Conservation (phyloP, 345 rosid species). For the Camelina sativa region DNA sequence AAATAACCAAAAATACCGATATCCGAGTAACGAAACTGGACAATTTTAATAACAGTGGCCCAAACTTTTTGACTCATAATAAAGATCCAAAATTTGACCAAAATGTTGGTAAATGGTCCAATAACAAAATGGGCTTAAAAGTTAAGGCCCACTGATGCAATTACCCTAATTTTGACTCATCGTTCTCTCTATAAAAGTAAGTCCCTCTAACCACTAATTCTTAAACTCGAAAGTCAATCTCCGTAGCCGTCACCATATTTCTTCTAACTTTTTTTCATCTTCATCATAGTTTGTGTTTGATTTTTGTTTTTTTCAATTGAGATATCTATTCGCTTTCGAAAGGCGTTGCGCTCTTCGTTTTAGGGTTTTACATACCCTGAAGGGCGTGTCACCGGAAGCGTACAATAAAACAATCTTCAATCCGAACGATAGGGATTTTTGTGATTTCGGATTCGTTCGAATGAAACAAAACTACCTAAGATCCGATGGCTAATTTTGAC, state of each 20-base stretch:
- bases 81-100: neutral
- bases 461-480: neutral
- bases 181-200: neutral
- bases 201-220: neutral
- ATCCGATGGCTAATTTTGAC: neutral
- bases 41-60: neutral
- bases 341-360: conserved; percentile 47
- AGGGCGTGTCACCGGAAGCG: conserved; percentile 50
- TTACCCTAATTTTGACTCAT: neutral
- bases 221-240: neutral
- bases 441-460: conserved; percentile 34
- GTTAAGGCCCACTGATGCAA: neutral
- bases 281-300: neutral
- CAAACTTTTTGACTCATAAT: neutral
- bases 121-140: neutral
- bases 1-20: too few relatives aligned
- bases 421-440: conserved; percentile 22
- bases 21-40: neutral
- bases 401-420: conserved; percentile 22
- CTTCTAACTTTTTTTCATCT: neutral
- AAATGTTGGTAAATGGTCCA: neutral
- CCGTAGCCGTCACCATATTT: neutral
- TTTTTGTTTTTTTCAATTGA: neutral
- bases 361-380: conserved; percentile 20
- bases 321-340: conserved; percentile 36